Percentiles rank a stretch among this genome's conserved stretches.
phyloP scores from a whole-genome alignment of 2,329 filamentous ascomycete species.

The Bipolaris gigantea region DNA sequence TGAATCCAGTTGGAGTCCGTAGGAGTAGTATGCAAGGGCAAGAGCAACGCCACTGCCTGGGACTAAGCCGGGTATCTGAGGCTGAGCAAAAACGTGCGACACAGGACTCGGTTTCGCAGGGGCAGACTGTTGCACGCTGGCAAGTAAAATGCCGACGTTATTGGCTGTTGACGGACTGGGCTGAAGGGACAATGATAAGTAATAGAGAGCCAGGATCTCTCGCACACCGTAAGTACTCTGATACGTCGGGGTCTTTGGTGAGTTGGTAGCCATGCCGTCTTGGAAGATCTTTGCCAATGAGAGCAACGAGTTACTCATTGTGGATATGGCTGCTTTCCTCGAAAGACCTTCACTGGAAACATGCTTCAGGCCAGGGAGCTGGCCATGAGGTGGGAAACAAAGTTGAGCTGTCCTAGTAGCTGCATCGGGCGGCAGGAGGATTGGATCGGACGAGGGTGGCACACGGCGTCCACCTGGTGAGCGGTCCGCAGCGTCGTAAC shows the following conservation, averaged over 20 bases:
- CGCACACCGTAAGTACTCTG: constrained; percentile 75
- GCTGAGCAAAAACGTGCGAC: constrained; percentile 40
- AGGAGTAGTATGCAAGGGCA: constrained; percentile 92
- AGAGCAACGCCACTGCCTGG: constrained; percentile 86
- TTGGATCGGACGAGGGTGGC: constrained; percentile 57
- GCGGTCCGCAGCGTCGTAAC: constrained; percentile 42
- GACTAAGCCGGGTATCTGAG: constrained; percentile 71
- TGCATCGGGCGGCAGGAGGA: constrained; percentile 80
- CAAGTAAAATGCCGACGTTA: constrained; percentile 96
- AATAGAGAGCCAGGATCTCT: constrained; percentile 93
- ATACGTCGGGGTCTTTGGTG: constrained; percentile 55
- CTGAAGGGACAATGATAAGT: constrained; percentile 89
- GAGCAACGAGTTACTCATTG: constrained; percentile 91
- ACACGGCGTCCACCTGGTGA: constrained; percentile 37
- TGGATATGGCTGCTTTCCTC: constrained; percentile 80
- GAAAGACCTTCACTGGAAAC: constrained; percentile 68
- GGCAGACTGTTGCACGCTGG: constrained; percentile 78
- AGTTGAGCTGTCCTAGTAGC: constrained; percentile 80
- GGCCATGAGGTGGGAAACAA: constrained; percentile 75
- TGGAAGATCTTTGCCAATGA: constrained; percentile 98
- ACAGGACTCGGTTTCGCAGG: constrained; percentile 49
- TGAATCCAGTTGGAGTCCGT: constrained; percentile 81
- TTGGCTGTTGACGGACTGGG: constrained; percentile 97
- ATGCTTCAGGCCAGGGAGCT: constrained; percentile 77
- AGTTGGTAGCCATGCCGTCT: constrained; percentile 83